Conservation (phyloP, 306 rosid genomes). For the Ceratonia siliqua region DNA sequence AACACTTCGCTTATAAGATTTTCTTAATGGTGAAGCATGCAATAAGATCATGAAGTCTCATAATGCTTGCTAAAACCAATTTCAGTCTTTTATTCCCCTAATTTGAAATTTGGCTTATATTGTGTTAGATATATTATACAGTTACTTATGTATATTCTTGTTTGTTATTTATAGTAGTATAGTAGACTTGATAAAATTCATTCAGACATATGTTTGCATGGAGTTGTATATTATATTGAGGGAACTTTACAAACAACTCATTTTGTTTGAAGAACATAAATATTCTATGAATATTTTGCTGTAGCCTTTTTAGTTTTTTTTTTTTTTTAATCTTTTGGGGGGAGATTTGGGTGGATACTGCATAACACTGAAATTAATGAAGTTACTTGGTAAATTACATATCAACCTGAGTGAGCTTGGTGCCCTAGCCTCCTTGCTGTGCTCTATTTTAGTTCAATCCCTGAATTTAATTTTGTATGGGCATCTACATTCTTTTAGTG, state of each 20-base stretch:
- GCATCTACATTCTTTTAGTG: neutral
- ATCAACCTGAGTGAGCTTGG: neutral
- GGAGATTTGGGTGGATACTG: too few relatives aligned
- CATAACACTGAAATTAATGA: too few relatives aligned
- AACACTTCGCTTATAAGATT: neutral
- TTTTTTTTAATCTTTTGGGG: too few relatives aligned
- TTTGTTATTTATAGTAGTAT: neutral
- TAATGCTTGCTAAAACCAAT: neutral
- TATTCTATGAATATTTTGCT: too few relatives aligned
- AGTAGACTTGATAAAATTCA: too few relatives aligned
- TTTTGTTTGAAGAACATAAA: neutral
- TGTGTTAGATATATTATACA: neutral
- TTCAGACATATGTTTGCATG: neutral
- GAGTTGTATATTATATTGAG: neutral
- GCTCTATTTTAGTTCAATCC: neutral
- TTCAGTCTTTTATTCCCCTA: neutral
- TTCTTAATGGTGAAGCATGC: neutral
- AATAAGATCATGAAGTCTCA: neutral
- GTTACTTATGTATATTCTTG: neutral
- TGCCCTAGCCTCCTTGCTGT: neutral
- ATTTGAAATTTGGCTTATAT: too few relatives aligned
- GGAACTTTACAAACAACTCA: neutral
- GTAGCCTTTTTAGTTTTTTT: too few relatives aligned
- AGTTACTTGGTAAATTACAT: neutral
- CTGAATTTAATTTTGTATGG: neutral